Conservation (phyloP, 768 basidiomycete genomes). For the Suillus placidus region DNA sequence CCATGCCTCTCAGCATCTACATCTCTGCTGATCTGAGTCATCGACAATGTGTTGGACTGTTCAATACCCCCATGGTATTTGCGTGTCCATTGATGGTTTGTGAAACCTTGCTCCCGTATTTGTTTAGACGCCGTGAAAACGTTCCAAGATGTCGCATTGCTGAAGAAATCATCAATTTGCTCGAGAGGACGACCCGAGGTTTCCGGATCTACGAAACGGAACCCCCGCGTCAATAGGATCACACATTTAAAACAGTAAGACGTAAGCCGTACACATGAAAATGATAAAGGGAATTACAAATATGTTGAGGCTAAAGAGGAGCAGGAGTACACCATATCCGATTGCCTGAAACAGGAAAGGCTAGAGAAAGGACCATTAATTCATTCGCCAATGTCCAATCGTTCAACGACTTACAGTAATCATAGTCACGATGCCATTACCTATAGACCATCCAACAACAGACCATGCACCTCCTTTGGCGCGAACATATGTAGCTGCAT, state of each 20-base stretch:
- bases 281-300: conserved; percentile 13
- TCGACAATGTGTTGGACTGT: not conserved
- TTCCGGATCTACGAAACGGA: conserved; percentile 10
- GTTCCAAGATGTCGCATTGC: conserved; percentile 14
- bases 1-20: not conserved
- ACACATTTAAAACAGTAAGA: not conserved
- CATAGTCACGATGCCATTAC: conserved; percentile 14
- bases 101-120: not conserved
- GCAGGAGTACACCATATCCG: conserved; percentile 11
- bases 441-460: conserved; percentile 13
- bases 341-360: conserved; percentile 15
- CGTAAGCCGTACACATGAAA: conserved; percentile 9
- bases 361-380: not conserved
- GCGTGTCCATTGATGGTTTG: not conserved
- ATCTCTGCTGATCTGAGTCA: not conserved
- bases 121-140: not conserved
- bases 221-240: not conserved
- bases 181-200: conserved; percentile 10
- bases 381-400: too few species aligned
- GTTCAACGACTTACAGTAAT: conserved; percentile 9
- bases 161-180: conserved; percentile 13
- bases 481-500: conserved; percentile 8
- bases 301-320: conserved; percentile 13
- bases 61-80: not conserved
- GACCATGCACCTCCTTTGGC: conserved; percentile 12